Conservation (phyloP, 208 protist genomes). For the Lotmaria passim region DNA sequence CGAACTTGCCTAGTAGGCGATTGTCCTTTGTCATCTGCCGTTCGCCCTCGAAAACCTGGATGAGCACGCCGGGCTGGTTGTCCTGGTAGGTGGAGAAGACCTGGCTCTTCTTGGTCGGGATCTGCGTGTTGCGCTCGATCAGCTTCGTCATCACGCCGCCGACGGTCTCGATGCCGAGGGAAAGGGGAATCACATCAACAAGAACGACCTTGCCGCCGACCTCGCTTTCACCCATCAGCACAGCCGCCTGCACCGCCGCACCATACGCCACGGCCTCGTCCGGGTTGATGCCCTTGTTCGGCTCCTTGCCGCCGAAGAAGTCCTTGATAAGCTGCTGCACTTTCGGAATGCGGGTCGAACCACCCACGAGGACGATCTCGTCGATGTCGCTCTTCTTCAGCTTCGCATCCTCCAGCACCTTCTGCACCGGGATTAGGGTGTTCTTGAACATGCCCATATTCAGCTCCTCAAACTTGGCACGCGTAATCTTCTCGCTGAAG, state of each 20-base stretch:
- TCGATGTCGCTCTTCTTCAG: constrained; percentile 89
- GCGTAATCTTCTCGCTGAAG: constrained; percentile 97
- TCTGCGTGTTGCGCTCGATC: constrained; percentile 85
- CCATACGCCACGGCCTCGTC: constrained; percentile 95
- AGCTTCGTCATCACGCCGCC: constrained; percentile 96
- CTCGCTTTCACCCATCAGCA: constrained; percentile 85
- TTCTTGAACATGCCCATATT: constrained; percentile 87
- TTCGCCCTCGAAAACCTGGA: constrained; percentile 96
- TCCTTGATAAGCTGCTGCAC: constrained; percentile 96
- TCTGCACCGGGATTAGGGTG: constrained; percentile 81
- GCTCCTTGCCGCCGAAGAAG: constrained; percentile 96
- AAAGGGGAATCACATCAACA: constrained; percentile 92
- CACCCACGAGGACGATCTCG: constrained; percentile 96
- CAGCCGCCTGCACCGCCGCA: constrained; percentile 96
- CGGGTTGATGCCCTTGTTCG: constrained; percentile 93
- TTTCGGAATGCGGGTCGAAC: constrained; percentile 98
- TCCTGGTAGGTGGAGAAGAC: constrained; percentile 88
- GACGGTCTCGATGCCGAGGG: constrained; percentile 93
- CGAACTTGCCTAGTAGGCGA: constrained; percentile 95
- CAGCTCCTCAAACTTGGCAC: constrained; percentile 98
- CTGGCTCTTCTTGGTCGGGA: constrained; percentile 87
- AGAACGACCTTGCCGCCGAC: constrained; percentile 78
- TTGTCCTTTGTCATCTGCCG: constrained; percentile 90
- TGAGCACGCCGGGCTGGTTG: constrained; percentile 91
- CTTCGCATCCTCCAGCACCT: constrained; percentile 90